phyloP scores from a whole-genome alignment of 345 rosid genomes.

The Noccaea caerulescens region DNA sequence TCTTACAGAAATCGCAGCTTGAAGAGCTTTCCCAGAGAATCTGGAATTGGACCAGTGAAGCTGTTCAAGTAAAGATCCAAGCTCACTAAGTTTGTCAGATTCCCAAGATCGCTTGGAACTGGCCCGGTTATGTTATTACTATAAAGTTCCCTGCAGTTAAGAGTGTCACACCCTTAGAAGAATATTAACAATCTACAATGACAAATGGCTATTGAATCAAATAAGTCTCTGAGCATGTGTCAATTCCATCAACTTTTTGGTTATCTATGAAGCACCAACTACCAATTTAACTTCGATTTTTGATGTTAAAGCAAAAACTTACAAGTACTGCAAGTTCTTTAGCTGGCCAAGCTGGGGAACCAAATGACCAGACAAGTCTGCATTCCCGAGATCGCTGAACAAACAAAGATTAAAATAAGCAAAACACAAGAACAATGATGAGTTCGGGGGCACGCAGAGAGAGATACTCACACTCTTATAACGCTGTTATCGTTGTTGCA shows the following conservation, averaged over 20 bases:
- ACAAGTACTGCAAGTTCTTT: conserved; percentile 91
- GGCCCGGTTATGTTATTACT: conserved; percentile 90
- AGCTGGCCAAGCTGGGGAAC: conserved; percentile 91
- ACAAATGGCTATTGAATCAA: not conserved
- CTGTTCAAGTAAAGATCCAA: conserved; percentile 95
- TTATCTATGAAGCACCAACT: not conserved
- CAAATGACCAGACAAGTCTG: conserved; percentile 84
- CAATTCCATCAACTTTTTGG: not conserved
- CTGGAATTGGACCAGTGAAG: conserved; percentile 86
- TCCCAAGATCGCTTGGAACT: conserved; percentile 90
- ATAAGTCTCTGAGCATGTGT: not conserved
- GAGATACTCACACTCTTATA: conserved; percentile 73
- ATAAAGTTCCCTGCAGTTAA: conserved; percentile 81
- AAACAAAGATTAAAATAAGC: conserved; percentile 4
- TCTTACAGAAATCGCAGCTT: conserved; percentile 93
- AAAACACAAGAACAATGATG: conserved; percentile 2
- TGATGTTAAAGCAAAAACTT: conserved; percentile 37
- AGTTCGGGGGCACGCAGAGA: conserved; percentile 11
- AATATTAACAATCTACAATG: conserved; percentile 12
- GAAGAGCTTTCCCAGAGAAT: conserved; percentile 76
- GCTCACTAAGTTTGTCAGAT: conserved; percentile 91
- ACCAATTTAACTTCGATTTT: not conserved
- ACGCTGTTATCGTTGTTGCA: conserved; percentile 95
- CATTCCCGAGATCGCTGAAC: conserved; percentile 93
- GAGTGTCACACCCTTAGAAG: not conserved